Evolutionary conservation across 23 red algal species (phyloP).

Genomic region (Gracilaria vermiculophylla): DNA sequence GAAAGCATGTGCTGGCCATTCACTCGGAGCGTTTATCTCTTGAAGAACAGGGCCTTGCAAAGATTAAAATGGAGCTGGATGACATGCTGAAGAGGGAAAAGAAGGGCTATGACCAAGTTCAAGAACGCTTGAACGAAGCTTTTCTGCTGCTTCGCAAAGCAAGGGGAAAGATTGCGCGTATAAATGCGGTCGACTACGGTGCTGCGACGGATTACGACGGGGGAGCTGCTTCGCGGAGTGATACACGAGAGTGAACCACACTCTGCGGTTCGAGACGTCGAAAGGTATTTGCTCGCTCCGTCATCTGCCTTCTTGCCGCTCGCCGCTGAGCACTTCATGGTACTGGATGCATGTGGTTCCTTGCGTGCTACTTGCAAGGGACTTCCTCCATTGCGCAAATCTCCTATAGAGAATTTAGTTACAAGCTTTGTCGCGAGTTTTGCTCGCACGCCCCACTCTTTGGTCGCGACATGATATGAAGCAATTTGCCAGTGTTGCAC

Average conservation of each 20-base stretch:
- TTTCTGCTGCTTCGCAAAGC: background rate
- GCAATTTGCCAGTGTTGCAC: too few relatives aligned
- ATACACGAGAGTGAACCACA: background rate
- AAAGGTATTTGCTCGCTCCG: too few relatives aligned
- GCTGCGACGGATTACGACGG: background rate
- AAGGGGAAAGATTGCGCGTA: background rate
- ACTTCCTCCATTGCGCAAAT: too few relatives aligned
- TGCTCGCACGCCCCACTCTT: too few relatives aligned
- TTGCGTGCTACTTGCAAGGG: too few relatives aligned
- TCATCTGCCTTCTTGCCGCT: too few relatives aligned
- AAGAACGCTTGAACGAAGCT: slow-evolving; percentile 1
- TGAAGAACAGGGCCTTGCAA: background rate
- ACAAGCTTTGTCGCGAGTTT: too few relatives aligned
- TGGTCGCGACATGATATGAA: too few relatives aligned
- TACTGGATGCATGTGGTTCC: too few relatives aligned
- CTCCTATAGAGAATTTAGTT: too few relatives aligned
- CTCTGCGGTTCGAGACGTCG: too few relatives aligned
- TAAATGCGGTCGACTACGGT: background rate
- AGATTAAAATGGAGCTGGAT: background rate
- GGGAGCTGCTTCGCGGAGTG: background rate
- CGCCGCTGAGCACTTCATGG: too few relatives aligned
- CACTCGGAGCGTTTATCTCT: background rate
- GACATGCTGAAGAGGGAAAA: background rate
- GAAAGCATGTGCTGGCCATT: background rate
- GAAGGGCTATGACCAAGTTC: background rate